A percentile compares a stretch with the other conserved stretches of the same genome.
phyloP scores from a whole-genome alignment of 2,329 filamentous ascomycete genomes.

The Aspergillus ochraceoroseus region DNA sequence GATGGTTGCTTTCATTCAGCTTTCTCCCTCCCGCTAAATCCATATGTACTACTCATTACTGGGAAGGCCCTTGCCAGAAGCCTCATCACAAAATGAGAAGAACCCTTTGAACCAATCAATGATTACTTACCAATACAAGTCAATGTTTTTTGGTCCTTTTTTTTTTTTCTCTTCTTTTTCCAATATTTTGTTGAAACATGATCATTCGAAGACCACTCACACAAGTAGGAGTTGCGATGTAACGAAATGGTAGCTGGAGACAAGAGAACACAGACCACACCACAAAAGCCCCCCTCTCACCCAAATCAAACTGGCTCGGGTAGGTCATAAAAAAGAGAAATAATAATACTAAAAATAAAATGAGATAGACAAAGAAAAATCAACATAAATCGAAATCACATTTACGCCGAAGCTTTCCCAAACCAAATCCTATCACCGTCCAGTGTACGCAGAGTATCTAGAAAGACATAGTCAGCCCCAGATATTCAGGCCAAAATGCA shows the following conservation, averaged over 20 bases:
- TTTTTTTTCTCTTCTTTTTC: constrained; percentile 4
- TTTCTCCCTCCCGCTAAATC: too few relatives aligned
- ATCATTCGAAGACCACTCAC: constrained; percentile 3
- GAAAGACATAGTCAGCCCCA: constrained; percentile 12
- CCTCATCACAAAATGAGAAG: too few relatives aligned
- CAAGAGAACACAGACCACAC: constrained; percentile 11
- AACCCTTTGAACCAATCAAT: constrained; percentile 5
- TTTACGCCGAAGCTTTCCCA: constrained; percentile 33
- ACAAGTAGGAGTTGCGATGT: constrained; percentile 5
- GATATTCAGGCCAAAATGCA: constrained; percentile 10
- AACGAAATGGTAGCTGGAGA: constrained; percentile 8
- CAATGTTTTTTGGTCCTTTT: constrained; percentile 2
- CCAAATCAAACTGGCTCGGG: background rate
- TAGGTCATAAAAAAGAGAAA: background rate
- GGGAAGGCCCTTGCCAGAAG: too few relatives aligned
- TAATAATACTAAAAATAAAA: constrained; percentile 9
- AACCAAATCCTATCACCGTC: constrained; percentile 34
- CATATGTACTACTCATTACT: too few relatives aligned
- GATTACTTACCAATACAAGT: constrained; percentile 11
- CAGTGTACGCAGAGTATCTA: constrained; percentile 39
- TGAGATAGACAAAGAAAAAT: constrained; percentile 17
- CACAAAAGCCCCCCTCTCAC: constrained; percentile 1
- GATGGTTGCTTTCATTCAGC: constrained; percentile 9
- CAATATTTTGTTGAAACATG: constrained; percentile 6
- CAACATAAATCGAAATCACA: constrained; percentile 24